A percentile compares a stretch with the other conserved stretches of the same genome.
Conservation (phyloP, 2,329 filamentous ascomycete species). For the Diaporthe sp. region DNA sequence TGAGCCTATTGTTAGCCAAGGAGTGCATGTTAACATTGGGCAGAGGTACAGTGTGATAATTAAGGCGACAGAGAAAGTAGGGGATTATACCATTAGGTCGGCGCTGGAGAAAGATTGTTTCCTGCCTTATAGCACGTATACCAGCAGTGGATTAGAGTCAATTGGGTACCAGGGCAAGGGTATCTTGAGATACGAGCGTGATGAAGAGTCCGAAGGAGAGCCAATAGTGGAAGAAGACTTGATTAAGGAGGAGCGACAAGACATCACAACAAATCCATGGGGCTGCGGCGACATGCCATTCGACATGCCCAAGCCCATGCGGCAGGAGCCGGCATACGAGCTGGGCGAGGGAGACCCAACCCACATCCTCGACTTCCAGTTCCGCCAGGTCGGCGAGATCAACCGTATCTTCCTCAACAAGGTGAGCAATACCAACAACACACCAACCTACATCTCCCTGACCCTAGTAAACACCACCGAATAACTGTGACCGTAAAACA, state of each 20-base stretch:
- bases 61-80: constrained; percentile 43
- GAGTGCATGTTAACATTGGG: constrained; percentile 52
- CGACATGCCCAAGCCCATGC: constrained; percentile 45
- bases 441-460: background rate
- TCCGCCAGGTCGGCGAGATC: constrained; percentile 47
- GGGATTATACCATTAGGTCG: constrained; percentile 50
- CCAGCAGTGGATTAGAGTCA: constrained; percentile 42
- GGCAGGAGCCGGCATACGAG: constrained; percentile 42
- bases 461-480: too few relatives aligned
- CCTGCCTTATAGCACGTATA: constrained; percentile 47
- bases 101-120: constrained; percentile 47
- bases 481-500: background rate
- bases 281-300: constrained; percentile 50
- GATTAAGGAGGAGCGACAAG: background rate
- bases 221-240: background rate
- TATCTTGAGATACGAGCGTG: constrained; percentile 44
- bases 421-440: constrained; percentile 36
- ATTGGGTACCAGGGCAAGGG: constrained; percentile 43
- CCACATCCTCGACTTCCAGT: constrained; percentile 48
- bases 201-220: background rate
- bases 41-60: constrained; percentile 52
- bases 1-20: constrained; percentile 44
- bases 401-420: constrained; percentile 51
- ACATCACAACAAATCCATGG: constrained; percentile 34
- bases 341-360: constrained; percentile 42